A percentile compares a stretch with the other conserved stretches of the same genome.
Conservation (phyloP, 495 filamentous ascomycete species). For the Patellaria atrata region DNA sequence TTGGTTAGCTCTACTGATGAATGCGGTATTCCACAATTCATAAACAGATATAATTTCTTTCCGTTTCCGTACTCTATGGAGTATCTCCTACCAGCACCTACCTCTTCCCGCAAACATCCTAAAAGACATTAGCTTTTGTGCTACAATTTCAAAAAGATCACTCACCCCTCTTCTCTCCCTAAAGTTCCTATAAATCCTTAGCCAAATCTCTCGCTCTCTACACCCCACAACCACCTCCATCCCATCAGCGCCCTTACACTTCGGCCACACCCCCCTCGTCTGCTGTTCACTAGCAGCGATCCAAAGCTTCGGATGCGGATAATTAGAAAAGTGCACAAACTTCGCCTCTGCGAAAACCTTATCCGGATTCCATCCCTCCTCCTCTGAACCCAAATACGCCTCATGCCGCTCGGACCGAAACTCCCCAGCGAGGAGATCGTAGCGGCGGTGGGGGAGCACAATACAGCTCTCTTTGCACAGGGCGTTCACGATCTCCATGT, state of each 20-base stretch:
- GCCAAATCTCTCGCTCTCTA: constrained; percentile 52
- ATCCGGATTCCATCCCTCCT: constrained; percentile 54
- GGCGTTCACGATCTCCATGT: constrained; percentile 51
- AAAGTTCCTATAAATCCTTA: constrained; percentile 57
- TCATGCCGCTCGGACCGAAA: constrained; percentile 47
- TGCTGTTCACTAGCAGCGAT: constrained; percentile 35
- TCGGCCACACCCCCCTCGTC: constrained; percentile 43
- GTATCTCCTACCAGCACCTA: too few relatives aligned
- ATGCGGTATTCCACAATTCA: too few relatives aligned
- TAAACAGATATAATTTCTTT: too few relatives aligned
- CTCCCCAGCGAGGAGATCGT: constrained; percentile 55
- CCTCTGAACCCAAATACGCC: constrained; percentile 47
- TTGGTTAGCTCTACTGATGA: too few relatives aligned
- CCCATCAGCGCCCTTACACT: constrained; percentile 37
- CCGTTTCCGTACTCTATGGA: too few relatives aligned
- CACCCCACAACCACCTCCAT: constrained; percentile 33
- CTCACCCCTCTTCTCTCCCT: constrained; percentile 43
- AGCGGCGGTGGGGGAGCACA: constrained; percentile 62
- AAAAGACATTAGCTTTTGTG: too few relatives aligned
- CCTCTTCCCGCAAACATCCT: too few relatives aligned
- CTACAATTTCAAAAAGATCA: too few relatives aligned
- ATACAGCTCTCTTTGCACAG: constrained; percentile 53
- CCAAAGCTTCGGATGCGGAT: constrained; percentile 73
- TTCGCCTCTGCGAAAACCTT: constrained; percentile 50
- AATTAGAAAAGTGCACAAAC: constrained; percentile 69